A percentile compares a stretch with the other conserved stretches of the same genome.
These are phyloP conservation scores for Torulaspora indica DNA, from an alignment of 805 yeast genomes.

Conservation along the genomic window DNA sequence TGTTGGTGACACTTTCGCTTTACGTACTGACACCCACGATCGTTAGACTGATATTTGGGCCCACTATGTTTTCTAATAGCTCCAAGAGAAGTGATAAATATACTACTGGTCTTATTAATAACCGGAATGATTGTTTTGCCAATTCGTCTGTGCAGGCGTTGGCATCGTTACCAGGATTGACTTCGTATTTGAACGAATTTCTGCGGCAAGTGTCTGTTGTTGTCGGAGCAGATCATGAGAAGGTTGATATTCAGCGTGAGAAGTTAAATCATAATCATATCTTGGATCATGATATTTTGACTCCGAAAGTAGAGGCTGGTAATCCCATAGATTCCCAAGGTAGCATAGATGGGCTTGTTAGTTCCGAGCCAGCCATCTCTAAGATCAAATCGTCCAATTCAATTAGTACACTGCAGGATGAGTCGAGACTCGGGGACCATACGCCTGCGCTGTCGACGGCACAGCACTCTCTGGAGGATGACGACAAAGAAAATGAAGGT, in stretches of 20 bases:
- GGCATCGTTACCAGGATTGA: conserved; percentile 55
- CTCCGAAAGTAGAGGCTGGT: conserved; percentile 8
- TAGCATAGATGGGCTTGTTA: conserved; percentile 8
- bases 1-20: conserved; percentile 15
- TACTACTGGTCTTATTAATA: conserved; percentile 79
- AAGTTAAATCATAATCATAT: not conserved
- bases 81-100: conserved; percentile 59
- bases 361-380: conserved; percentile 7
- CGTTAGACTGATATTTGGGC: conserved; percentile 12
- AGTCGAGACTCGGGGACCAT: conserved; percentile 6
- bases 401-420: conserved; percentile 13
- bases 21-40: conserved; percentile 22
- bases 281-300: conserved; percentile 6
- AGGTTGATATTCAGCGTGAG: conserved; percentile 5
- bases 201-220: conserved; percentile 24
- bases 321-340: conserved; percentile 12
- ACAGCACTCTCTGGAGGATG: conserved; percentile 3
- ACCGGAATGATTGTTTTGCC: conserved; percentile 88
- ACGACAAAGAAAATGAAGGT: conserved; percentile 2
- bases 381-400: conserved; percentile 16
- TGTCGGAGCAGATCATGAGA: conserved; percentile 9
- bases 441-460: conserved; percentile 12
- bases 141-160: conserved; percentile 82
- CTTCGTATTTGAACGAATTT: conserved; percentile 47
- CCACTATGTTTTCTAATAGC: conserved; percentile 23